phyloP scores from a whole-genome alignment of 177 flowering plant genomes.

The Telopea speciosissima region DNA sequence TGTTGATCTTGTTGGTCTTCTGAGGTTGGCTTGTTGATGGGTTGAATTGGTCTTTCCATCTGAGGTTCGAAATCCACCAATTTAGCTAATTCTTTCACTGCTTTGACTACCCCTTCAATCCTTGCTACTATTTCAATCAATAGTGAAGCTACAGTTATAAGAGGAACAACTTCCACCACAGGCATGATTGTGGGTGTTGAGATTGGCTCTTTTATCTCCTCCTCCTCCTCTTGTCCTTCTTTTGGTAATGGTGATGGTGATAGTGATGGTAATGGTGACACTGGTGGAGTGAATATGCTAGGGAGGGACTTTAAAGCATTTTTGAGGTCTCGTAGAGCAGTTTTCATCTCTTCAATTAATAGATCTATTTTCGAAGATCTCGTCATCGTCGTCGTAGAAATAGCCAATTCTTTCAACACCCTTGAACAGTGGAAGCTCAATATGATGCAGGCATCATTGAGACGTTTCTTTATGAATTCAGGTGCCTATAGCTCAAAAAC shows the following conservation, averaged over 20 bases:
- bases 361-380: constrained; percentile 43
- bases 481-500: constrained; percentile 34
- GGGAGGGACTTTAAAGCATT: constrained; percentile 40
- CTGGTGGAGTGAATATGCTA: constrained; percentile 5
- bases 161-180: constrained; percentile 44
- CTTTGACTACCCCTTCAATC: constrained; percentile 36
- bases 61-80: constrained; percentile 42
- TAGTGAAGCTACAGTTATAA: constrained; percentile 50
- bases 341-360: constrained; percentile 47
- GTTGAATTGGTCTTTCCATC: constrained; percentile 13
- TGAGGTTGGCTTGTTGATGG: constrained; percentile 10
- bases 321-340: constrained; percentile 49
- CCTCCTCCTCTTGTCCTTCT: neutral
- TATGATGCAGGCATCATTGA: constrained; percentile 33
- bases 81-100: constrained; percentile 41
- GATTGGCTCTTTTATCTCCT: constrained; percentile 10
- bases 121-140: constrained; percentile 52
- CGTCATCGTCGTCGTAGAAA: constrained; percentile 38
- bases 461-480: constrained; percentile 38
- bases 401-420: constrained; percentile 37
- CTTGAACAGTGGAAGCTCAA: constrained; percentile 34
- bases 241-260: too few relatives aligned
- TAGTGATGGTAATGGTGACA: too few relatives aligned
- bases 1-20: constrained; percentile 16
- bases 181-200: constrained; percentile 10